These are phyloP conservation scores for Claviceps sp. DNA, from an alignment of 2,329 filamentous ascomycete genomes.

Conservation along the genomic window DNA sequence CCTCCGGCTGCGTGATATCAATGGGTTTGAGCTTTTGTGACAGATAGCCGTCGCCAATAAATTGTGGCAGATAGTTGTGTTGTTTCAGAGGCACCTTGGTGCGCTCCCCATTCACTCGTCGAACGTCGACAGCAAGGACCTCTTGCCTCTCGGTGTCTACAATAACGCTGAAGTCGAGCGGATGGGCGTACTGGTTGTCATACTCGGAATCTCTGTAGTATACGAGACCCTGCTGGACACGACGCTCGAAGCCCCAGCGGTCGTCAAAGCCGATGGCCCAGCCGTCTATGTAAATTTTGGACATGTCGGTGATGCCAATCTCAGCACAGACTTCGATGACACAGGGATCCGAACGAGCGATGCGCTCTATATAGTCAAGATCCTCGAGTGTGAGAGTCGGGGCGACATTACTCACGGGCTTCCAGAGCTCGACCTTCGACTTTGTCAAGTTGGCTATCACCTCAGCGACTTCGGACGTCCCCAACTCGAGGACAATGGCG, in stretches of 20 bases:
- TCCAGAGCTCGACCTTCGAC: constrained; percentile 28
- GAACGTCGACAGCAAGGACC: constrained; percentile 30
- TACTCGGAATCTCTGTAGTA: constrained; percentile 64
- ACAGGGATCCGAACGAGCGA: constrained; percentile 54
- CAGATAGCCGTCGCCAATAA: constrained; percentile 21
- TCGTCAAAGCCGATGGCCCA: constrained; percentile 79
- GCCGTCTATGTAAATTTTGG: constrained; percentile 72
- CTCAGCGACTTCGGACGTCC: constrained; percentile 29
- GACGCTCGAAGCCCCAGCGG: constrained; percentile 56
- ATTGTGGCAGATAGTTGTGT: constrained; percentile 25
- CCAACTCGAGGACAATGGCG: constrained; percentile 32
- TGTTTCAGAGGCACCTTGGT: constrained; percentile 28
- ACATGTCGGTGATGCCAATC: constrained; percentile 66
- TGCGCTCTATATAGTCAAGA: constrained; percentile 57
- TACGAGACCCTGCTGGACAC: constrained; percentile 70
- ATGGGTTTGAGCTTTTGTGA: constrained; percentile 23
- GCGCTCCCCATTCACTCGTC: constrained; percentile 30
- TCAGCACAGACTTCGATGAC: constrained; percentile 68
- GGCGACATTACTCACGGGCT: constrained; percentile 31
- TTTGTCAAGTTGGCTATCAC: constrained; percentile 35
- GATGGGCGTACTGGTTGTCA: constrained; percentile 50
- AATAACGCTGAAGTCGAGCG: constrained; percentile 34
- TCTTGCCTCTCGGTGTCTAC: constrained; percentile 34
- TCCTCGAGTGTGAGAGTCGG: constrained; percentile 64
- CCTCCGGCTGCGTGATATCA: constrained; percentile 26